These are phyloP conservation scores for Melastoma candidum DNA, from an alignment of 441 rosid genomes.

Conservation along the genomic window DNA sequence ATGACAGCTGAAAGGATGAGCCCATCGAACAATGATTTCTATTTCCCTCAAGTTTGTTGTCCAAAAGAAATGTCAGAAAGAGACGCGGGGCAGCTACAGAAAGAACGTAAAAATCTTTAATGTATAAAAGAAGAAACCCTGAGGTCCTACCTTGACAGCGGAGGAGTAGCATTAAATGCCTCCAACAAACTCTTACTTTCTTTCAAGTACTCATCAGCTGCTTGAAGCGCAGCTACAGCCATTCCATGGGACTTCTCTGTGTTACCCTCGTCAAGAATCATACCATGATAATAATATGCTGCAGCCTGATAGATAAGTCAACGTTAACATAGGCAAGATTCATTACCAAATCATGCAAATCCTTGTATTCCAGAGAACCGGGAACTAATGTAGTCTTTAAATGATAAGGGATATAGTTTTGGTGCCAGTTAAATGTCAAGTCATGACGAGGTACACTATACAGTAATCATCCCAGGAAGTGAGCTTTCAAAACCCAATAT, in stretches of 20 bases:
- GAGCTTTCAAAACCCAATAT: too few relatives aligned
- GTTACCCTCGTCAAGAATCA: constrained; percentile 94
- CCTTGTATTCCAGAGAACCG: too few relatives aligned
- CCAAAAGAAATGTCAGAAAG: background rate
- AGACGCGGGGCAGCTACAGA: background rate
- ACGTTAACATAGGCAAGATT: background rate
- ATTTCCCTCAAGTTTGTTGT: background rate
- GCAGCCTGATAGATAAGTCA: constrained; percentile 51
- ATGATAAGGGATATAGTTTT: too few relatives aligned
- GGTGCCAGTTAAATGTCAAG: too few relatives aligned
- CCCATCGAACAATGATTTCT: too few relatives aligned
- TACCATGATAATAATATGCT: constrained; percentile 92
- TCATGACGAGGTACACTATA: too few relatives aligned
- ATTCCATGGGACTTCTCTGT: constrained; percentile 93
- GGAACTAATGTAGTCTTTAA: too few relatives aligned
- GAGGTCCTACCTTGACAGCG: constrained; percentile 66
- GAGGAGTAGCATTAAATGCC: constrained; percentile 58
- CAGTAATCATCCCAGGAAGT: too few relatives aligned
- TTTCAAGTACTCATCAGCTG: constrained; percentile 77
- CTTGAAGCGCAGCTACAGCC: constrained; percentile 96
- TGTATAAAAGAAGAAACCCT: background rate
- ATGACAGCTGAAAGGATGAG: too few relatives aligned
- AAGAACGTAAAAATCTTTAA: background rate
- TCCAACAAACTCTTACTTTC: constrained; percentile 77
- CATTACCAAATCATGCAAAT: too few relatives aligned